phyloP scores from a whole-genome alignment of 108 stramenopile species.

The Fragilaria radians region DNA sequence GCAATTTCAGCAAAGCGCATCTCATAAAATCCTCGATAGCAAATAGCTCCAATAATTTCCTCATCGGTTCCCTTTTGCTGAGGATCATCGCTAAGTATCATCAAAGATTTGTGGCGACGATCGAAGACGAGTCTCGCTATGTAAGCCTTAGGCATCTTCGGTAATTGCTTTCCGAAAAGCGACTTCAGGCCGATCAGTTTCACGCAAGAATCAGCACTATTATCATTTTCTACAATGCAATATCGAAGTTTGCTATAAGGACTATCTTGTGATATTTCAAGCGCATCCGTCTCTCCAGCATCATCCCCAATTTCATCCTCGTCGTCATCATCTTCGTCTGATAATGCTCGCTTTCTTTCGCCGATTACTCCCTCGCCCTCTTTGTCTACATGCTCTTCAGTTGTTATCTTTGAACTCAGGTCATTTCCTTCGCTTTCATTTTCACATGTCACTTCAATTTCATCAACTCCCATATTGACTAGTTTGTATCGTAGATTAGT shows the following conservation, averaged over 20 bases:
- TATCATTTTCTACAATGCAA: constrained; percentile 81
- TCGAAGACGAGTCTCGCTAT: constrained; percentile 98
- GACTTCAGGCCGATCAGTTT: constrained; percentile 90
- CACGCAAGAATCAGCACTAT: constrained; percentile 59
- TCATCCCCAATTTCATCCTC: too few relatives aligned
- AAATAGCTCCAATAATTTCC: constrained; percentile 94
- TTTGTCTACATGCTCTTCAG: too few relatives aligned
- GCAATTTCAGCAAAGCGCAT: constrained; percentile 97
- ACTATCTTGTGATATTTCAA: too few relatives aligned
- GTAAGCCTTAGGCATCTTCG: constrained; percentile 97
- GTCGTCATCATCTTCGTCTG: too few relatives aligned
- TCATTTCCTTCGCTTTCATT: too few relatives aligned
- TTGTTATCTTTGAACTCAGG: too few relatives aligned
- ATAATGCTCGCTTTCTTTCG: too few relatives aligned
- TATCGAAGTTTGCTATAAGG: constrained; percentile 56
- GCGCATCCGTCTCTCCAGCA: too few relatives aligned
- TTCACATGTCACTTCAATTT: too few relatives aligned
- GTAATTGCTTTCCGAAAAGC: constrained; percentile 94
- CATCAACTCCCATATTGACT: too few relatives aligned
- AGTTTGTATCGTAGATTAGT: too few relatives aligned
- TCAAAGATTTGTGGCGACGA: constrained; percentile 84
- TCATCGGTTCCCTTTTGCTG: constrained; percentile 60
- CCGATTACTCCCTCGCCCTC: too few relatives aligned
- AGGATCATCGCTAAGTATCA: constrained; percentile 67
- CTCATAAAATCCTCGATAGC: constrained; percentile 90